phyloP scores from a whole-genome alignment of 202 grass and related monocot genomes.

The Panicum hallii region DNA sequence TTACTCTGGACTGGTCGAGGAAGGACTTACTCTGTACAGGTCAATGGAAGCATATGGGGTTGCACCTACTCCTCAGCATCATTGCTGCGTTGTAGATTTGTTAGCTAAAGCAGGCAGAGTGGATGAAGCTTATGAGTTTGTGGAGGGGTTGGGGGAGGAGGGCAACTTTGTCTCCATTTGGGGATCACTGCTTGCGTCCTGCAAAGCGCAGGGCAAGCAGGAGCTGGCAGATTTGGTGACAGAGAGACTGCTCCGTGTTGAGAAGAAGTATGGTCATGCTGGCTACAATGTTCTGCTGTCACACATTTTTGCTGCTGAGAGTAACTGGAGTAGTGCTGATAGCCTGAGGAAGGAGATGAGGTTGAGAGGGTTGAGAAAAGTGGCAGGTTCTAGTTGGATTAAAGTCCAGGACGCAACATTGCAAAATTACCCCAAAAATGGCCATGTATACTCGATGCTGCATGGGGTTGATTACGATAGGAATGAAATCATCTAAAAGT shows the following conservation, averaged over 20 bases:
- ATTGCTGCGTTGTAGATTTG: constrained; percentile 75
- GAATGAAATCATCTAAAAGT: constrained; percentile 41
- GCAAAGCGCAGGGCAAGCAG: constrained; percentile 70
- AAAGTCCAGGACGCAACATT: constrained; percentile 48
- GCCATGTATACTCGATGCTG: constrained; percentile 43
- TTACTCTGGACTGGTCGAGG: constrained; percentile 71
- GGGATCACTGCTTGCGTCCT: constrained; percentile 78
- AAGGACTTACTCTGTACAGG: constrained; percentile 74
- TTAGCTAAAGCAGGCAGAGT: constrained; percentile 73
- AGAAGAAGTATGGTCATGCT: constrained; percentile 62
- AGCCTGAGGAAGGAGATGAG: constrained; percentile 81
- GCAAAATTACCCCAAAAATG: constrained; percentile 46
- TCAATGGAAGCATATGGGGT: constrained; percentile 72
- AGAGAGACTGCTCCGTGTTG: constrained; percentile 65
- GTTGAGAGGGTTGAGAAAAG: constrained; percentile 47
- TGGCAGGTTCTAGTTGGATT: constrained; percentile 70
- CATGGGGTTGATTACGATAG: constrained; percentile 18
- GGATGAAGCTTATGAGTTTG: constrained; percentile 83
- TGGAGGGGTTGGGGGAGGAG: constrained; percentile 64
- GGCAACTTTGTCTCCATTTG: constrained; percentile 78
- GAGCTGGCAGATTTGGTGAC: constrained; percentile 65
- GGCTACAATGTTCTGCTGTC: constrained; percentile 77
- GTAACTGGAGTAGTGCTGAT: constrained; percentile 72
- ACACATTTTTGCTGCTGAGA: constrained; percentile 68
- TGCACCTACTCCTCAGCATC: constrained; percentile 67